Evolutionary conservation across 1,284 basidiomycete species (phyloP).

Genomic region (Gymnopus androsaceus): DNA sequence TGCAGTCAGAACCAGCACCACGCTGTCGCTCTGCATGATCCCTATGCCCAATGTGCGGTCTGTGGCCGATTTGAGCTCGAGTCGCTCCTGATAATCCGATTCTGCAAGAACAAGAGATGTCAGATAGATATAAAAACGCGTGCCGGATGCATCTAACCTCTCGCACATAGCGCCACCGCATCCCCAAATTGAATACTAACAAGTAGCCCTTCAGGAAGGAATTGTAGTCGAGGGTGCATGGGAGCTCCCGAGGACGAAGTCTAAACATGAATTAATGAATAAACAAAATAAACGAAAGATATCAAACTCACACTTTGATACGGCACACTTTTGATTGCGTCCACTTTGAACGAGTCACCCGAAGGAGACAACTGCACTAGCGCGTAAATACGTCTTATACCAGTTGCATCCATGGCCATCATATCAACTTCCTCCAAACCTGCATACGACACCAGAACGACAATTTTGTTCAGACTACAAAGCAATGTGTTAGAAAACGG

Average conservation of each 20-base stretch:
- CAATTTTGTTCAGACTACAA: constrained; percentile 50
- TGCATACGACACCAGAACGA: constrained; percentile 69
- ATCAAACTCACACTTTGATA: constrained; percentile 68
- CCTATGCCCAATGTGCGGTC: constrained; percentile 75
- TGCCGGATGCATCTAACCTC: constrained; percentile 43
- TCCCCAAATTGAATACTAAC: constrained; percentile 74
- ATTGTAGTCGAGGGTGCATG: constrained; percentile 66
- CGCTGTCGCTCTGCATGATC: constrained; percentile 49
- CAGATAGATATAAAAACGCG: neutral
- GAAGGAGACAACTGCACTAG: constrained; percentile 50
- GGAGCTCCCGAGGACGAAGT: constrained; percentile 65
- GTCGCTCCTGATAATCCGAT: constrained; percentile 68
- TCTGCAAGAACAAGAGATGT: constrained; percentile 41
- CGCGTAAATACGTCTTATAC: constrained; percentile 62
- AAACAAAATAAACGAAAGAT: neutral
- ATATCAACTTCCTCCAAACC: constrained; percentile 49
- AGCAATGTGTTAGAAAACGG: constrained; percentile 9
- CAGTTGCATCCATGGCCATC: constrained; percentile 44
- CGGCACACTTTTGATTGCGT: constrained; percentile 58
- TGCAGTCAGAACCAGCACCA: constrained; percentile 65
- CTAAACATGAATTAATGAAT: constrained; percentile 34
- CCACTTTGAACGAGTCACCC: constrained; percentile 45
- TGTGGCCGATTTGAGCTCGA: constrained; percentile 66
- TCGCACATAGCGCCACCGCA: constrained; percentile 70
- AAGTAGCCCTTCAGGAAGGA: constrained; percentile 56